A percentile compares a stretch with the other conserved stretches of the same genome.
Evolutionary conservation across 371 early-diverging fungal genomes (phyloP).

Genomic region (Funneliformis caledonium): DNA sequence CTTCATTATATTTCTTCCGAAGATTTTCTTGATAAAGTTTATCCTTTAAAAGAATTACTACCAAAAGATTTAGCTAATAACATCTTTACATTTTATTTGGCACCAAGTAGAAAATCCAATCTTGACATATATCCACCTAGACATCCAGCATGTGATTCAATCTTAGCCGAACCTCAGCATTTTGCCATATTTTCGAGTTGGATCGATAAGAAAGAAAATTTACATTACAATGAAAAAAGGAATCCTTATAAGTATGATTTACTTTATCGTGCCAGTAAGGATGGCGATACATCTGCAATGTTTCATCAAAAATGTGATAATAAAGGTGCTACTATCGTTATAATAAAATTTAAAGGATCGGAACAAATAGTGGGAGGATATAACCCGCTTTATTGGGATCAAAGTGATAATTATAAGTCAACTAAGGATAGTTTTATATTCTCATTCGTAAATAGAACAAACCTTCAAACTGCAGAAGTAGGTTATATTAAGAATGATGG

Average conservation of each 20-base stretch:
- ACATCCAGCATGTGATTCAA: neutral
- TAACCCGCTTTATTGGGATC: conserved; percentile 31
- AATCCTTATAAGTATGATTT: conserved; percentile 15
- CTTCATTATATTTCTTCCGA: conserved; percentile 10
- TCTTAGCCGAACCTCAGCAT: neutral
- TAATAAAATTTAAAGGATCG: conserved; percentile 3
- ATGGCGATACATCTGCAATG: neutral
- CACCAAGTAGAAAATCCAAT: neutral
- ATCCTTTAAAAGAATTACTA: neutral
- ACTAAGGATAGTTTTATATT: conserved; percentile 33
- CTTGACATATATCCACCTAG: neutral
- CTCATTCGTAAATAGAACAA: neutral
- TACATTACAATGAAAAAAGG: neutral
- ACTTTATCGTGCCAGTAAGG: conserved; percentile 27
- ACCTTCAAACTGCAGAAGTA: neutral
- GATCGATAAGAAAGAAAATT: conserved; percentile 17
- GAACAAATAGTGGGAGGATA: conserved; percentile 34
- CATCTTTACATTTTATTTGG: neutral
- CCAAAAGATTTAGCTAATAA: neutral
- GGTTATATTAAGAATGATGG: too few species aligned
- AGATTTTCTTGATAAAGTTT: conserved; percentile 22
- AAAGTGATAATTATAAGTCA: neutral
- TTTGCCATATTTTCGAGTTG: conserved; percentile 4
- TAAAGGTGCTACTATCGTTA: neutral
- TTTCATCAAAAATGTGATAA: conserved; percentile 29